These are phyloP conservation scores for Gaeumannomyces tritici DNA, from an alignment of 2,329 filamentous ascomycete genomes.

Conservation along the genomic window DNA sequence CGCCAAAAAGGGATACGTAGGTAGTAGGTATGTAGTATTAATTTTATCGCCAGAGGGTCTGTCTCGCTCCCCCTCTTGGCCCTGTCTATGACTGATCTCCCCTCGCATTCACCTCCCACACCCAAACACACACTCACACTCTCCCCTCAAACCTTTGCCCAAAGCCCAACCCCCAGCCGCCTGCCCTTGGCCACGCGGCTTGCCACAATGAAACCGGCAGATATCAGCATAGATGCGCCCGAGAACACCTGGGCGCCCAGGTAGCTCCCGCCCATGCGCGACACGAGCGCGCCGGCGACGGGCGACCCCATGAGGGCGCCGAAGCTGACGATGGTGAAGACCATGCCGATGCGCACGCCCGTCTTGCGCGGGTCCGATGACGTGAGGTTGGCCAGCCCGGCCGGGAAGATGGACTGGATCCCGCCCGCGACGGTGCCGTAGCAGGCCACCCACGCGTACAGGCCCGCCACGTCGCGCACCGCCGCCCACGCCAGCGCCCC, in stretches of 20 bases:
- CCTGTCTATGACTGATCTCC: neutral
- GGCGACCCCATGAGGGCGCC: slow-evolving; percentile 42
- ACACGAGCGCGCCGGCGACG: slow-evolving; percentile 39
- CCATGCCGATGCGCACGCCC: slow-evolving; percentile 49
- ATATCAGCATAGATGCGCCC: slow-evolving; percentile 30
- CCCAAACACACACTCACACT: too few relatives aligned
- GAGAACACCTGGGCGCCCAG: slow-evolving; percentile 39
- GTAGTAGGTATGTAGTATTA: too few relatives aligned
- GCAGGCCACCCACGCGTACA: slow-evolving; percentile 53
- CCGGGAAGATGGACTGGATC: slow-evolving; percentile 58
- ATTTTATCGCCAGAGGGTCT: too few relatives aligned
- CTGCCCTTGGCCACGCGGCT: slow-evolving; percentile 29
- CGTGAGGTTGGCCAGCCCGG: slow-evolving; percentile 45
- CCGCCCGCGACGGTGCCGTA: slow-evolving; percentile 57
- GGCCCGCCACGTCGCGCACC: slow-evolving; percentile 33
- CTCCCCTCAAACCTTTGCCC: slow-evolving; percentile 25
- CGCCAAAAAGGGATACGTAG: too few relatives aligned
- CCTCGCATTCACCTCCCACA: neutral
- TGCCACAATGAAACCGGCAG: slow-evolving; percentile 25
- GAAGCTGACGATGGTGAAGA: slow-evolving; percentile 45
- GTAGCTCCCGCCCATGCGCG: slow-evolving; percentile 29
- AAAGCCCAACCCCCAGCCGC: slow-evolving; percentile 25
- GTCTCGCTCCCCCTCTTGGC: too few relatives aligned
- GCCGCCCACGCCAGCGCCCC: slow-evolving; percentile 48
- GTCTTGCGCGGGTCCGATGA: slow-evolving; percentile 36